These are phyloP conservation scores for Aspergillus leporis DNA, from an alignment of 495 filamentous ascomycete genomes.

Conservation along the genomic window DNA sequence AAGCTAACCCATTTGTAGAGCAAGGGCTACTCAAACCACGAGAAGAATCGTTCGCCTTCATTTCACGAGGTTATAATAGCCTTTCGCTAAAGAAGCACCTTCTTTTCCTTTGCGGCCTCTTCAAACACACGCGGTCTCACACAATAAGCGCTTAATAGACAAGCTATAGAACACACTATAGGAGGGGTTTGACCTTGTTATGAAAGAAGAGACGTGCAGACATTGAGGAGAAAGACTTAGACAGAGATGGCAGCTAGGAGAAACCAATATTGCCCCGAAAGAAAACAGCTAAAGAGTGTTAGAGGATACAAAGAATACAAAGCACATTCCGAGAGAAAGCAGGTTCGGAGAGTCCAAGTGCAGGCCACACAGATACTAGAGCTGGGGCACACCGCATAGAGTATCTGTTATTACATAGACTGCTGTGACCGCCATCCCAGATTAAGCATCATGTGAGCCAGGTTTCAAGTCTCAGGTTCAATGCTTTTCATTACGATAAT, in stretches of 20 bases:
- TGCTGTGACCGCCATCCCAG: not conserved
- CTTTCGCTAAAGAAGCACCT: not conserved
- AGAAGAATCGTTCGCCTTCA: conserved; percentile 28
- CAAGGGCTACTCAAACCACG: conserved; percentile 50
- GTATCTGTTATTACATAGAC: conserved; percentile 5
- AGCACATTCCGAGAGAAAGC: not conserved
- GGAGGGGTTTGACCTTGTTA: not conserved
- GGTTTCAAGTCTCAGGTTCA: too few relatives aligned
- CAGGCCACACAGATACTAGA: not conserved
- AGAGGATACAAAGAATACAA: not conserved
- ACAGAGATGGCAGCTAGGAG: not conserved
- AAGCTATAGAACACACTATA: not conserved
- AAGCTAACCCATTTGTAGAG: conserved; percentile 56
- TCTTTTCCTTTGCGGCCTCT: not conserved
- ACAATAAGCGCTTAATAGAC: not conserved
- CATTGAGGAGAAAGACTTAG: not conserved
- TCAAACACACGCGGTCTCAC: not conserved
- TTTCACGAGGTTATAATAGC: conserved; percentile 11
- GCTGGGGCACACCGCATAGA: conserved; percentile 1
- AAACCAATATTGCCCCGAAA: not conserved
- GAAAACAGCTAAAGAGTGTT: not conserved
- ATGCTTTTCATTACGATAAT: too few relatives aligned
- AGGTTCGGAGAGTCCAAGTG: not conserved
- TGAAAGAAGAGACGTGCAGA: not conserved
- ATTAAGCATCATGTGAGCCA: not conserved